phyloP scores from a whole-genome alignment of 2,329 filamentous ascomycete genomes.

The Didymella sp. region DNA sequence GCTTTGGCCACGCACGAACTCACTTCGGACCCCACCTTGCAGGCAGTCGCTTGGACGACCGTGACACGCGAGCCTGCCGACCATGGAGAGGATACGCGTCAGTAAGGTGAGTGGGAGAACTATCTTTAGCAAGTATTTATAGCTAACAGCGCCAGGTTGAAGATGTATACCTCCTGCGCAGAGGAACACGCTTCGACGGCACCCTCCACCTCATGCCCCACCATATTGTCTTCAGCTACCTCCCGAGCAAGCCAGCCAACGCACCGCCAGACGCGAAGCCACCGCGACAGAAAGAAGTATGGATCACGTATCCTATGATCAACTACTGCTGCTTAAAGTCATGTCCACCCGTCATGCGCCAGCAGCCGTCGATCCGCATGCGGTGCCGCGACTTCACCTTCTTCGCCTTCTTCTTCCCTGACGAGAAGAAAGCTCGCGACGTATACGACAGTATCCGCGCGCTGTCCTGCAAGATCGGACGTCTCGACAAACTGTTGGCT shows the following conservation, averaged over 20 bases:
- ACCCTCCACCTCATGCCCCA: conserved; percentile 69
- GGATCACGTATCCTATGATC: conserved; percentile 95
- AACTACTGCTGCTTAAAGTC: conserved; percentile 79
- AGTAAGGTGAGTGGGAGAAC: conserved; percentile 49
- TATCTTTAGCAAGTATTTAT: neutral
- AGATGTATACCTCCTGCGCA: conserved; percentile 65
- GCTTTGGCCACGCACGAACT: neutral
- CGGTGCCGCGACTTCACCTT: conserved; percentile 94
- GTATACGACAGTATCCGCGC: conserved; percentile 85
- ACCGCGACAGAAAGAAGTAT: conserved; percentile 71
- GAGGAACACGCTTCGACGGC: conserved; percentile 63
- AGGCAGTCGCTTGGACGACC: conserved; percentile 17
- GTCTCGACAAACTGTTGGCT: conserved; percentile 88
- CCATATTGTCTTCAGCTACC: conserved; percentile 69
- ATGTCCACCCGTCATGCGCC: conserved; percentile 70
- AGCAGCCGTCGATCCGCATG: conserved; percentile 82
- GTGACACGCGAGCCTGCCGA: conserved; percentile 15
- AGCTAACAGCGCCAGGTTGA: conserved; percentile 59
- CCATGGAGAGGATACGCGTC: conserved; percentile 57
- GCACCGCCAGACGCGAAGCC: conserved; percentile 50
- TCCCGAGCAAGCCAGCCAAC: conserved; percentile 51
- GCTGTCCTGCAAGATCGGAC: conserved; percentile 80
- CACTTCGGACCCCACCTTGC: conserved; percentile 2
- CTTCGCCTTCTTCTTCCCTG: conserved; percentile 85
- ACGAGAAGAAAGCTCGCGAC: conserved; percentile 77